These are phyloP conservation scores for Cystoisospora suis DNA, from an alignment of 169 alveolate species.

Conservation along the genomic window DNA sequence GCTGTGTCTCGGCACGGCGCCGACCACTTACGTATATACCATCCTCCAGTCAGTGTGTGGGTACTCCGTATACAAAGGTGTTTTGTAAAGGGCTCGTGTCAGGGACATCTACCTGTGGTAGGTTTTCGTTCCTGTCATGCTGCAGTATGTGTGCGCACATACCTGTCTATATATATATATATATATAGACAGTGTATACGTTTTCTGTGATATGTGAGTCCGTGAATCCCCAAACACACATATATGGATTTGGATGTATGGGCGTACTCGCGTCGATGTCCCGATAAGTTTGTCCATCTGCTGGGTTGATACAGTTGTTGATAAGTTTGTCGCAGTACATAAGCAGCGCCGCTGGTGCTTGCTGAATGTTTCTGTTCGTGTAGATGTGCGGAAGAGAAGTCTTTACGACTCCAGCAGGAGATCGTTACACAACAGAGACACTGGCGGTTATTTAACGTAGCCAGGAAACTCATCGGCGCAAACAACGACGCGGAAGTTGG, in stretches of 20 bases:
- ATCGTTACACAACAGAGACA: slow-evolving; percentile 7
- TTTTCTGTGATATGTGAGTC: neutral
- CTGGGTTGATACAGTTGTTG: neutral
- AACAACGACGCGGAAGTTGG: neutral
- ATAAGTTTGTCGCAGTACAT: neutral
- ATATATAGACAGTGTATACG: neutral
- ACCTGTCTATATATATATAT: neutral
- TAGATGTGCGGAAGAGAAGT: slow-evolving; percentile 35
- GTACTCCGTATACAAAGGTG: too few species aligned
- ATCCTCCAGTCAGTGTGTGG: too few species aligned
- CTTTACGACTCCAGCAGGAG: slow-evolving; percentile 7
- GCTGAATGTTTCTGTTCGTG: neutral
- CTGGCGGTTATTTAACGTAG: slow-evolving; percentile 11
- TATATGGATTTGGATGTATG: neutral
- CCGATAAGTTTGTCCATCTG: neutral
- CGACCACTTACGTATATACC: too few species aligned
- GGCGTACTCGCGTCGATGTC: neutral
- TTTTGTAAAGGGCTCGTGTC: too few species aligned
- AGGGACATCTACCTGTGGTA: too few species aligned
- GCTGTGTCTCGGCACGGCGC: too few species aligned
- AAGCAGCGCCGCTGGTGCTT: neutral
- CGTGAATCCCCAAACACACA: neutral
- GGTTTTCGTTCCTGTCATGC: too few species aligned
- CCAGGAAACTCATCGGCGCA: neutral
- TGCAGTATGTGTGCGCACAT: neutral